A percentile compares a stretch with the other conserved stretches of the same genome.
phyloP scores from a whole-genome alignment of 805 yeast genomes.

The Danielia oregonensis region DNA sequence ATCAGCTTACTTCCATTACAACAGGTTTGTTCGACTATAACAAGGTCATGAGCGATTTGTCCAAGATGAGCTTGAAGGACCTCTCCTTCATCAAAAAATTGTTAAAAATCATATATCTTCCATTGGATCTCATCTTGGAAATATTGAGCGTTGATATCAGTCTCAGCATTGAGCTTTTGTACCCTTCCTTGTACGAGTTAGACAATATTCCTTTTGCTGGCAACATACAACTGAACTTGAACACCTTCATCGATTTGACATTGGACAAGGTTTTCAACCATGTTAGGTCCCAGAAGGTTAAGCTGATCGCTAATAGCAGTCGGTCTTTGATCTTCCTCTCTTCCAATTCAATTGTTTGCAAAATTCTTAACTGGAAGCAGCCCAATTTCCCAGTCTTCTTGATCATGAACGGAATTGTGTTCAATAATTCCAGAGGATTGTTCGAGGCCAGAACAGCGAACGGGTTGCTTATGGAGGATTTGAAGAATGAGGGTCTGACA shows the following conservation, averaged over 20 bases:
- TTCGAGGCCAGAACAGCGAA: conserved; percentile 41
- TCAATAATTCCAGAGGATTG: conserved; percentile 19
- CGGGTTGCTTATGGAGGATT: conserved; percentile 32
- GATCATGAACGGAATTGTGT: conserved; percentile 65
- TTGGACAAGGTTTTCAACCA: conserved; percentile 72
- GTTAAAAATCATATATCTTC: conserved; percentile 48
- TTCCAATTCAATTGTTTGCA: conserved; percentile 84
- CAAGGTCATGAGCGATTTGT: conserved; percentile 35
- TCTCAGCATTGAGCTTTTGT: conserved; percentile 69
- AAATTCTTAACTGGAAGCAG: conserved; percentile 95
- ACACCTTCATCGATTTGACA: conserved; percentile 71
- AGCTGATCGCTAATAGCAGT: conserved; percentile 10
- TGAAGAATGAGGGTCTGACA: conserved; percentile 3
- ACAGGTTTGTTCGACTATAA: conserved; percentile 38
- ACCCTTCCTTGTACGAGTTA: conserved; percentile 57
- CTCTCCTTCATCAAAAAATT: conserved; percentile 40
- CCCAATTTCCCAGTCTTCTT: conserved; percentile 95
- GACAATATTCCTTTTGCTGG: conserved; percentile 37
- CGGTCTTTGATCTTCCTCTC: conserved; percentile 83
- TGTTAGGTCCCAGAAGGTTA: conserved; percentile 46
- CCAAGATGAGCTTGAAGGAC: conserved; percentile 34
- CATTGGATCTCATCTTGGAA: conserved; percentile 56
- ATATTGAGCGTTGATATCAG: conserved; percentile 58
- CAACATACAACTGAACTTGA: conserved; percentile 50
- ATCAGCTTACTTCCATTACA: conserved; percentile 40